A percentile compares a stretch with the other conserved stretches of the same genome.
These are phyloP conservation scores for Metroxylon sagu DNA, from an alignment of 176 grass and related monocot species.

Conservation along the genomic window DNA sequence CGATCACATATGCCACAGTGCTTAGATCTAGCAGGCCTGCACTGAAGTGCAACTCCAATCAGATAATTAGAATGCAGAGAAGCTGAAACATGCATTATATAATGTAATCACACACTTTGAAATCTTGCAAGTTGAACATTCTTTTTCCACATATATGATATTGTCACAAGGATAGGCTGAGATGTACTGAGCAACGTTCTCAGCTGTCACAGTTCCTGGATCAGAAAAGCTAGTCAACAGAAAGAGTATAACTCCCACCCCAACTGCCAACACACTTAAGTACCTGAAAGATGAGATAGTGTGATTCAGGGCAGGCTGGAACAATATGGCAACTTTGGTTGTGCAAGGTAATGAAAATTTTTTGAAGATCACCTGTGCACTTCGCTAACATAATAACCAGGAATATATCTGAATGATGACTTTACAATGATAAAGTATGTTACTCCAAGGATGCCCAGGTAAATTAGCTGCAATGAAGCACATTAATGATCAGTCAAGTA, in stretches of 20 bases:
- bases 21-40: slow-evolving; percentile 95
- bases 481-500: slow-evolving; percentile 13
- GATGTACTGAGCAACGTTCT: slow-evolving; percentile 78
- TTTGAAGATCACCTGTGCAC: slow-evolving; percentile 64
- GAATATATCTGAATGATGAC: slow-evolving; percentile 88
- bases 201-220: slow-evolving; percentile 78
- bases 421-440: slow-evolving; percentile 83
- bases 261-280: slow-evolving; percentile 47
- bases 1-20: slow-evolving; percentile 94
- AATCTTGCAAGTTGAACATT: slow-evolving; percentile 96
- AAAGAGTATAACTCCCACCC: slow-evolving; percentile 68
- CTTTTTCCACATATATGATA: slow-evolving; percentile 76
- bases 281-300: slow-evolving; percentile 48
- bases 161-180: slow-evolving; percentile 83
- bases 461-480: slow-evolving; percentile 57
- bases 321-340: slow-evolving; percentile 3
- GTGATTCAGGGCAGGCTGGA: slow-evolving; percentile 7
- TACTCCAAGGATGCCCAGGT: slow-evolving; percentile 71
- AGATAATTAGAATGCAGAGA: slow-evolving; percentile 14
- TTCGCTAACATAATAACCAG: slow-evolving; percentile 90
- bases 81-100: slow-evolving; percentile 1
- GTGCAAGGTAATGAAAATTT: not conserved
- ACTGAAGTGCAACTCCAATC: slow-evolving; percentile 23
- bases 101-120: slow-evolving; percentile 32
- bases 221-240: slow-evolving; percentile 97